Evolutionary conservation across 2,329 filamentous ascomycete genomes (phyloP), one percentile per base, ranked within the genome.

Genomic region (Penicillium sp.): DNA sequence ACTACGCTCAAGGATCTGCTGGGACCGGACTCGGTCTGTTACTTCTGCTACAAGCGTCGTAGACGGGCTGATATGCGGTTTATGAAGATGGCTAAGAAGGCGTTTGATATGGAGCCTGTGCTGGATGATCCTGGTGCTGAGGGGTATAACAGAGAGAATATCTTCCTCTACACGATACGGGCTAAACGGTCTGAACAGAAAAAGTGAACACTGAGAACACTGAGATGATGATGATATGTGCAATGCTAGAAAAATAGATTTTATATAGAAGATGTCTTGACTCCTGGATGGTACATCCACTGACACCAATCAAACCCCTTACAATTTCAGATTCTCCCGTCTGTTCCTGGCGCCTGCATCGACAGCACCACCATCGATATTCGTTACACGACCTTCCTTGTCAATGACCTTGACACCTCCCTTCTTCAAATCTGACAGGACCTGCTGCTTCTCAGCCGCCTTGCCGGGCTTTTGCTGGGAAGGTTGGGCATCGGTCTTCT

Each of bases 21-120:
- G 56, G 79, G 81, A 13, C 79, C 77, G 3, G 66, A 77, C 9
- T 82, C 81, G 0, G 69, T 90, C 36, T 90, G 86, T 68, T 86
- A 86, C 70, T 97, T 99, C 72, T 95, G 92, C 75, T 96, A 95
- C 78, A 97, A 95, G 77, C 92, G 89, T 74, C 80, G 93, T 59
- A 82, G 93, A 64, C 80, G 89, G 52, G 93, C 87, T 35, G 87
- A 90, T 65, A 77, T 85, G 74, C 81, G 86, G 51, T 89, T 89
- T 64, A 77, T 90, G 65, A 87, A 86, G 68, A 79, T 79, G 65
- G 83, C 84, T 13, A 82, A 76, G 64, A 89, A 86, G 71, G 70
- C 75, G 30, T 90, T 90, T 63, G 60, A 72, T 12, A 78, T 88
- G 14, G 76, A 77, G 30, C 82, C 86, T 61, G 67, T 87, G 31